Evolutionary conservation across 2,329 filamentous ascomycete species (phyloP).

Genomic region (Fusarium sp.): DNA sequence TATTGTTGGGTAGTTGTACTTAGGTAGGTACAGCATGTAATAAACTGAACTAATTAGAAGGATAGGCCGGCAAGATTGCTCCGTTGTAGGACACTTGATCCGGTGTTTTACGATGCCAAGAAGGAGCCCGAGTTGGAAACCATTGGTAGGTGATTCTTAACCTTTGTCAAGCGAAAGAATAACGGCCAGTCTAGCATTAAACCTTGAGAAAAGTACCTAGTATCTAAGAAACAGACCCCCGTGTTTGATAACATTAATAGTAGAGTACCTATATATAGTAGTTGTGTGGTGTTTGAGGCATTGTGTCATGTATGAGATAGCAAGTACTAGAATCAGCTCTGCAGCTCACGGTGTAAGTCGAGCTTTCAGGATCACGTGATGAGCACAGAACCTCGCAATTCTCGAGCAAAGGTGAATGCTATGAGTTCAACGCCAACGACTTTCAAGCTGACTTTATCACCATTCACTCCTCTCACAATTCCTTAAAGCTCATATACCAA

Average conservation of each 20-base stretch:
- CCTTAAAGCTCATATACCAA: slow-evolving; percentile 4
- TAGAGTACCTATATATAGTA: background rate
- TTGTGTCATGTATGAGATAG: no score
- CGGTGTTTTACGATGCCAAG: no score
- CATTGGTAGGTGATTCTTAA: no score
- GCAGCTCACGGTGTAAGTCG: slow-evolving; percentile 16
- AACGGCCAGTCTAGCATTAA: no score
- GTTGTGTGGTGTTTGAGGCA: no score
- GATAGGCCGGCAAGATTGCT: background rate
- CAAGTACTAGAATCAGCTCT: background rate
- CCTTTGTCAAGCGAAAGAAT: background rate
- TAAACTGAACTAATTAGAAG: background rate
- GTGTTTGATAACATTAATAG: no score
- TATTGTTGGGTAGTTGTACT: no score
- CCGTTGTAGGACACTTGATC: no score
- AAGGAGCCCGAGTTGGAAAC: no score
- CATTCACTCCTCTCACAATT: slow-evolving; percentile 1
- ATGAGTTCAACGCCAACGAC: slow-evolving; percentile 24
- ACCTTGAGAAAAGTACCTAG: no score
- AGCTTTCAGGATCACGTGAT: slow-evolving; percentile 38
- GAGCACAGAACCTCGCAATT: slow-evolving; percentile 23
- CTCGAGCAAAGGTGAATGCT: slow-evolving; percentile 16
- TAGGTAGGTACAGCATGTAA: no score
- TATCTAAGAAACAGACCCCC: no score
- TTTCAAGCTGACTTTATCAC: slow-evolving; percentile 11